A percentile compares a stretch with the other conserved stretches of the same genome.
phyloP scores from a whole-genome alignment of 176 grass and related monocot species.

The Hordeum marinum region DNA sequence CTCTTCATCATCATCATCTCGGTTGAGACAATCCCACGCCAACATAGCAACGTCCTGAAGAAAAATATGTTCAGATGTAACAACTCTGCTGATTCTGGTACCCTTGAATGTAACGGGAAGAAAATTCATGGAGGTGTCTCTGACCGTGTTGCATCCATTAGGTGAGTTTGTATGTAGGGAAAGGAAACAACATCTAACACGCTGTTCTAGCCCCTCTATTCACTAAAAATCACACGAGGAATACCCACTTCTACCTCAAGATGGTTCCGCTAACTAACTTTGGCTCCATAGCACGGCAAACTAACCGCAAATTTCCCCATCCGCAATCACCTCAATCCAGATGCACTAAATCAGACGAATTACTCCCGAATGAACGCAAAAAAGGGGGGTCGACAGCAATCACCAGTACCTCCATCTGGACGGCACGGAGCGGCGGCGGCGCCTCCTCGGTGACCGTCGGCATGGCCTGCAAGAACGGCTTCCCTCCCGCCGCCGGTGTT shows the following conservation, averaged over 20 bases:
- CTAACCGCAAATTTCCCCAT: not conserved
- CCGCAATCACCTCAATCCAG: not conserved
- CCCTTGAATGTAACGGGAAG: not conserved
- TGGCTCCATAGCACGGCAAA: not conserved
- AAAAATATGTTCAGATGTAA: not conserved
- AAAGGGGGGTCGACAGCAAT: not conserved
- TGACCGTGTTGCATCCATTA: not conserved
- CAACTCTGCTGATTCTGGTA: not conserved
- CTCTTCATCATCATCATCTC: constrained; percentile 33
- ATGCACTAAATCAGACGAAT: not conserved
- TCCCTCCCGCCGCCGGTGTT: constrained; percentile 36
- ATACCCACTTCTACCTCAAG: not conserved
- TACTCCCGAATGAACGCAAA: not conserved
- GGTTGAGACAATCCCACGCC: constrained; percentile 47
- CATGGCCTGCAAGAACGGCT: constrained; percentile 91
- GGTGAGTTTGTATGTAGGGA: not conserved
- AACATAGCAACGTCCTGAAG: constrained; percentile 15
- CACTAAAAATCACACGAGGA: not conserved
- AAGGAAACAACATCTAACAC: not conserved
- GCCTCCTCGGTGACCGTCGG: constrained; percentile 55
- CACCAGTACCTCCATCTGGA: constrained; percentile 98
- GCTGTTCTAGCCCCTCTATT: not conserved
- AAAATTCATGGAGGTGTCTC: not conserved
- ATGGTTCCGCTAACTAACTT: not conserved
- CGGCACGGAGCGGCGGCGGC: constrained; percentile 56